These are phyloP conservation scores for Pyrenochaeta sp. DNA, from an alignment of 2,329 filamentous ascomycete species.

Conservation along the genomic window DNA sequence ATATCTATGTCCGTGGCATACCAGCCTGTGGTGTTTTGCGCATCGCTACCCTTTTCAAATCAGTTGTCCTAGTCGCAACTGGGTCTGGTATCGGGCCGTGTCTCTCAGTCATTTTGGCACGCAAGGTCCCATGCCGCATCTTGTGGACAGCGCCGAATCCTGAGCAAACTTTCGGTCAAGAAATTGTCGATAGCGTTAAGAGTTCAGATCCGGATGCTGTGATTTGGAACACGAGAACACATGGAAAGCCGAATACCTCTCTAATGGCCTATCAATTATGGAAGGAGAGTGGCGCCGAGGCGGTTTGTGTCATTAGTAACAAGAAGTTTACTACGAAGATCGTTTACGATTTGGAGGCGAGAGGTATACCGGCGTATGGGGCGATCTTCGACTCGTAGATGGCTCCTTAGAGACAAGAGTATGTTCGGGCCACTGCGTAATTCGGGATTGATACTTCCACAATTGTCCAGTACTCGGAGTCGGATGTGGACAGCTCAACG, in stretches of 20 bases:
- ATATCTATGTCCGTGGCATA: constrained; percentile 50
- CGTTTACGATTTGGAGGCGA: constrained; percentile 73
- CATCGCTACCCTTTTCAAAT: constrained; percentile 48
- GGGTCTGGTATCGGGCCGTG: constrained; percentile 53
- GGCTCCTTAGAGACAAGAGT: too few relatives aligned
- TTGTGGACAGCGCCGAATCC: constrained; percentile 76
- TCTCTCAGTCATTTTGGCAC: constrained; percentile 62
- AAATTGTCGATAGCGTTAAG: constrained; percentile 66
- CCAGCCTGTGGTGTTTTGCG: constrained; percentile 48
- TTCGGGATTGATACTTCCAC: too few relatives aligned
- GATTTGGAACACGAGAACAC: constrained; percentile 71
- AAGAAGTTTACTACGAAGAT: constrained; percentile 73
- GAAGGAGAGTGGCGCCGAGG: constrained; percentile 66
- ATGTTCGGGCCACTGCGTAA: too few relatives aligned
- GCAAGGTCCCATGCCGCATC: constrained; percentile 64
- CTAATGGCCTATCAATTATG: constrained; percentile 64
- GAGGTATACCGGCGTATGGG: constrained; percentile 74
- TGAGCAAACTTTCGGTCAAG: constrained; percentile 69
- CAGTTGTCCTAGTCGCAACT: constrained; percentile 48
- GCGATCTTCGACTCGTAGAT: constrained; percentile 76
- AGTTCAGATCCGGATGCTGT: constrained; percentile 69
- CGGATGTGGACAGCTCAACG: too few relatives aligned
- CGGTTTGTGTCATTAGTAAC: constrained; percentile 78
- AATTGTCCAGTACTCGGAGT: too few relatives aligned
- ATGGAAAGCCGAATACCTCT: constrained; percentile 70